phyloP scores from a whole-genome alignment of 345 rosid species.

The Dimocarpus longan region DNA sequence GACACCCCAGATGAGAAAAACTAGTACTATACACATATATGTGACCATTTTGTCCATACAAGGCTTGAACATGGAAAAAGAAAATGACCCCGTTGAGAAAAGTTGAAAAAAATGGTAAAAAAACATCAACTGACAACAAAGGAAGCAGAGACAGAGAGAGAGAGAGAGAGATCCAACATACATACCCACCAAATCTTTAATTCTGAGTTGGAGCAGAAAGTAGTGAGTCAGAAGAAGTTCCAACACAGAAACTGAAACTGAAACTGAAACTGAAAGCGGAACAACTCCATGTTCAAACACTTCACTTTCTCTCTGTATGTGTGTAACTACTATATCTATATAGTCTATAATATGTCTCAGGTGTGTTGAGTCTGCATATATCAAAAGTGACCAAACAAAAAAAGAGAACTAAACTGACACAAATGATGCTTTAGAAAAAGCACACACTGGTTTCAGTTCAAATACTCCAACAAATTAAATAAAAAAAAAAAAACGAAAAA shows the following conservation, averaged over 20 bases:
- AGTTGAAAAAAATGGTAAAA: neutral
- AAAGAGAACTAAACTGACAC: constrained; percentile 16
- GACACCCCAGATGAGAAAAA: no score
- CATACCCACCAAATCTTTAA: constrained; percentile 23
- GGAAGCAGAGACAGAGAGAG: neutral
- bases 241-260: constrained; percentile 4
- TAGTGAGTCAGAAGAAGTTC: neutral
- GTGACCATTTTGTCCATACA: no score
- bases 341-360: neutral
- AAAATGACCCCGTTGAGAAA: neutral
- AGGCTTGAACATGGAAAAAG: no score
- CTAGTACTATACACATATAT: no score
- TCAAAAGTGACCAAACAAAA: constrained; percentile 19
- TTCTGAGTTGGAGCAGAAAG: constrained; percentile 10
- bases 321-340: neutral
- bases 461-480: no score
- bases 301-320: neutral
- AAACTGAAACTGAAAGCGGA: neutral
- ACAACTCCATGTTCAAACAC: constrained; percentile 12
- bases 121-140: neutral
- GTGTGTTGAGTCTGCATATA: constrained; percentile 1
- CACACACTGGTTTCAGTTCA: constrained; percentile 10
- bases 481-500: neutral
- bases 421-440: constrained; percentile 14
- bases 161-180: neutral